Evolutionary conservation across 169 alveolate species (phyloP).

Genomic region (Babesia bovis): DNA sequence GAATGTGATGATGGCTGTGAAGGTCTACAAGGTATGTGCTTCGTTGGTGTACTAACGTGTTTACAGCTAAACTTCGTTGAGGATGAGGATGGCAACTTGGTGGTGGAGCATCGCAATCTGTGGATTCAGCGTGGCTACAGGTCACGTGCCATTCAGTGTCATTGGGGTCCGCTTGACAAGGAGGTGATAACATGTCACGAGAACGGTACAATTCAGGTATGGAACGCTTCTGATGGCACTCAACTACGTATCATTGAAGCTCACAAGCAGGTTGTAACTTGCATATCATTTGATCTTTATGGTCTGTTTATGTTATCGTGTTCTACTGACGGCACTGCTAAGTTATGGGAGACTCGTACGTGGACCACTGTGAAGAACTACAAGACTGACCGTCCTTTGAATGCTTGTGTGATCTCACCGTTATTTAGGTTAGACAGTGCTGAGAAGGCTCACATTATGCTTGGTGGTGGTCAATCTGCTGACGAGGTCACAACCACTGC

Average conservation of each 20-base stretch:
- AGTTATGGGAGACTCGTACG: conserved; percentile 83
- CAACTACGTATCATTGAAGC: conserved; percentile 76
- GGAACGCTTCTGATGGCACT: conserved; percentile 80
- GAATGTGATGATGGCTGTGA: conserved; percentile 69
- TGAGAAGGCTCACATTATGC: conserved; percentile 80
- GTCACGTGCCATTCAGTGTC: conserved; percentile 76
- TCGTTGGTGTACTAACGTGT: conserved; percentile 31
- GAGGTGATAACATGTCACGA: conserved; percentile 86
- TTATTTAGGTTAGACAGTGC: conserved; percentile 67
- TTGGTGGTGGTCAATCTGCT: conserved; percentile 90
- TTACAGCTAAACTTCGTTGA: conserved; percentile 42
- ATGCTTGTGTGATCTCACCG: conserved; percentile 88
- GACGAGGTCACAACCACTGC: conserved; percentile 87
- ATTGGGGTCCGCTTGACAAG: conserved; percentile 89
- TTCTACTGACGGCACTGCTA: conserved; percentile 86
- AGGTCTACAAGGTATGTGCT: conserved; percentile 74
- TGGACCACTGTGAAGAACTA: conserved; percentile 76
- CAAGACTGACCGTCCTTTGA: conserved; percentile 85
- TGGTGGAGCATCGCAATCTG: conserved; percentile 37
- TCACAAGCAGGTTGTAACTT: conserved; percentile 82
- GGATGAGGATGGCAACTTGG: conserved; percentile 45
- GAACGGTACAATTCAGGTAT: conserved; percentile 80
- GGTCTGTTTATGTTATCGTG: conserved; percentile 84
- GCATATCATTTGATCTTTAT: conserved; percentile 80
- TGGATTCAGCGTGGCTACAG: conserved; percentile 72